Percentiles rank a stretch among this genome's conserved stretches.
These are phyloP conservation scores for Erysimum cheiri DNA, from an alignment of 441 rosid species.

Conservation along the genomic window DNA sequence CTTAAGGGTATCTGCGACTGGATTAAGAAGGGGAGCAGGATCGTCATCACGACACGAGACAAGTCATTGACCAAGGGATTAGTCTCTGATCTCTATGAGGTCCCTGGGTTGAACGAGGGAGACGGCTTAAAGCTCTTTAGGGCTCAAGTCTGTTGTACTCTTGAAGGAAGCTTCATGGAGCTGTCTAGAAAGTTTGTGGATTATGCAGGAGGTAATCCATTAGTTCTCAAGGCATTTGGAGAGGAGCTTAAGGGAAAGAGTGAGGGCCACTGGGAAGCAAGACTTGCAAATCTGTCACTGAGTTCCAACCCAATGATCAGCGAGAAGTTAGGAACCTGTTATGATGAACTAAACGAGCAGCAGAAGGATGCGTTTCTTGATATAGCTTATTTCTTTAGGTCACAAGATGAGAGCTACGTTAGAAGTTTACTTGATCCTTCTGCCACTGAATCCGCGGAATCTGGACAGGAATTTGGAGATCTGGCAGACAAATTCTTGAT, in stretches of 20 bases:
- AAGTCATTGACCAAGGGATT: constrained; percentile 17
- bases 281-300: background rate
- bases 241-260: background rate
- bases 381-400: constrained; percentile 39
- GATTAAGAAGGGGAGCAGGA: constrained; percentile 41
- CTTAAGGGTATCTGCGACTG: background rate
- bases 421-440: constrained; percentile 20
- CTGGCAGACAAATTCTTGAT: constrained; percentile 40
- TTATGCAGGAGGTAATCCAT: constrained; percentile 42
- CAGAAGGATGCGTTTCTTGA: constrained; percentile 44
- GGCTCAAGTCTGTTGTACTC: background rate
- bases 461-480: background rate
- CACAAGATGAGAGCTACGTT: constrained; percentile 10
- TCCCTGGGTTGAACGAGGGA: background rate
- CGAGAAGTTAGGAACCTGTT: constrained; percentile 12
- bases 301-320: background rate
- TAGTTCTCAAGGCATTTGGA: constrained; percentile 4
- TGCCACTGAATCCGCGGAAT: constrained; percentile 6
- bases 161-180: background rate
- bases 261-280: constrained; percentile 21
- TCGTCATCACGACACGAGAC: constrained; percentile 45
- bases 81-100: constrained; percentile 17
- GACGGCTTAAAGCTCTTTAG: constrained; percentile 40
- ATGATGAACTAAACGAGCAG: constrained; percentile 6
- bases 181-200: constrained; percentile 5